These are phyloP conservation scores for Apophysomyces elegans DNA, from an alignment of 371 early-diverging fungal genomes.

Conservation along the genomic window DNA sequence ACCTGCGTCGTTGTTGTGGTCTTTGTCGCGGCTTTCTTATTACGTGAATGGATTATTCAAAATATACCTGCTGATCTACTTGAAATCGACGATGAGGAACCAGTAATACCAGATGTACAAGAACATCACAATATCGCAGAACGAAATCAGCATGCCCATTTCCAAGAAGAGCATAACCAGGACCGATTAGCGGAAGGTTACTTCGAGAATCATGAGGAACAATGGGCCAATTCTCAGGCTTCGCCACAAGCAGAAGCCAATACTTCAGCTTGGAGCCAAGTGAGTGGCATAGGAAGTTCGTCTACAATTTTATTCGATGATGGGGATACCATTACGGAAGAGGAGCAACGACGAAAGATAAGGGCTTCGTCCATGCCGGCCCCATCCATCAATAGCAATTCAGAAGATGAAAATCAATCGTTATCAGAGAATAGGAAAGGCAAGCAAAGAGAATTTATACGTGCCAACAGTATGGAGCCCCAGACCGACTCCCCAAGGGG, in stretches of 20 bases:
- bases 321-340: conserved; percentile 30
- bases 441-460: not conserved
- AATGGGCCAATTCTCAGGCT: conserved; percentile 62
- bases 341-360: not conserved
- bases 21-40: conserved; percentile 72
- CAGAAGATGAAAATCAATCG: not conserved
- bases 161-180: not conserved
- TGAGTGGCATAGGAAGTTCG: conserved; percentile 70
- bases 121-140: not conserved
- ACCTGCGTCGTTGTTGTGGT: conserved; percentile 71
- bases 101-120: not conserved
- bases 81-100: conserved; percentile 16
- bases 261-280: conserved; percentile 54
- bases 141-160: conserved; percentile 2
- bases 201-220: conserved; percentile 28
- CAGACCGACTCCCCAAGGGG: not conserved
- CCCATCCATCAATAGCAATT: conserved; percentile 64
- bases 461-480: conserved; percentile 3
- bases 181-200: conserved; percentile 5
- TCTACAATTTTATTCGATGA: conserved; percentile 36
- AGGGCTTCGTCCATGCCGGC: conserved; percentile 26
- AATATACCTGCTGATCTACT: conserved; percentile 44
- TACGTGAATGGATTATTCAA: conserved; percentile 86
- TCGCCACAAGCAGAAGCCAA: not conserved
- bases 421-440: not conserved